Base-by-base conservation (phyloP, 352 stramenopile species). In the Globisporangium iwayamae region DNA sequence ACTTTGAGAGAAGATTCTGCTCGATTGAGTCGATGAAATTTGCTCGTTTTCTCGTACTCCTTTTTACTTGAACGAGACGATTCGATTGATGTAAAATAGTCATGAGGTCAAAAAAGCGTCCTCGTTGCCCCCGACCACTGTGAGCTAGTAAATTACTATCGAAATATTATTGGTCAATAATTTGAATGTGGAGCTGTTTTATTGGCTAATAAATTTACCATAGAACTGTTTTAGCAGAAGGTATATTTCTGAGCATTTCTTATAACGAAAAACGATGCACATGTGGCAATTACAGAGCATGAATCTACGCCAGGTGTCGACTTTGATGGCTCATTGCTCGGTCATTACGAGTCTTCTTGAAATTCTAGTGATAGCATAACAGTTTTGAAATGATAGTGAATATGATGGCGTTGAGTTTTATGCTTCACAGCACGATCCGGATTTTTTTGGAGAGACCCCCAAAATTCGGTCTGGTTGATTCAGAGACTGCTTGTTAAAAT, bases 331-430 rank as follows among this genome's bases (percentile, higher is more conserved):
- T 38, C 34, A 38, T 38, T 38, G 34, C 34, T 38, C 34, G 34
- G 34, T 38, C 34, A 9, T 38, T 38, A 3, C 34, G 2, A 38
- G 34, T 38, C 34, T 38, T 38, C 34, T 38, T 48, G 43, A 48
- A 48, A 48, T 48, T 48, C 43, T 48, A 48, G 5, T 48, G 43
- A 14, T 25, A 48, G 43, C 43, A 48, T 25, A 48, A 48, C 3
- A 48, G 43, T 48, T 48, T 48, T 48, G 14, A 48, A 48, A 48
- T 48, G 16, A 48, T 48, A 48, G 43, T 48, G 43, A 25, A 48
- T 48, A 48, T 48, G 43, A 48, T 48, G 43, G 14, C 14, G 43
- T 48, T 48, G 43, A 48, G 43, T 48, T 48, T 48, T 48, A 14
- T 48, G 43, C 25, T 48, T 25, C 43, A 48, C 43, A 48, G 43